These are phyloP conservation scores for Sporopachydermia quercuum DNA, from an alignment of 805 yeast genomes.

Conservation along the genomic window DNA sequence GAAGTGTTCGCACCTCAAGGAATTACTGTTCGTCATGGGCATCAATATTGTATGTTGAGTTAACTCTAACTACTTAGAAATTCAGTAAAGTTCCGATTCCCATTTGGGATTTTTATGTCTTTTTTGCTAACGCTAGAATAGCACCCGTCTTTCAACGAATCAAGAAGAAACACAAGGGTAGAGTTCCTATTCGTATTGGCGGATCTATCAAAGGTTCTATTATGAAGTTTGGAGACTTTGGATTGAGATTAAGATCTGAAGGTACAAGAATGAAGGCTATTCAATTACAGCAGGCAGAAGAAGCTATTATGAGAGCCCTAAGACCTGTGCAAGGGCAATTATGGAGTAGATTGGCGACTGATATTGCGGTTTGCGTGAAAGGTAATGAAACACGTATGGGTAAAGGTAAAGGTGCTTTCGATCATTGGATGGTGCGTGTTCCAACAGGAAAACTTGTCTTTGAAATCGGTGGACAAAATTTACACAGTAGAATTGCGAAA, in stretches of 20 bases:
- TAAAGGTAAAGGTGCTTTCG: conserved; percentile 96
- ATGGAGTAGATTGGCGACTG: conserved; percentile 69
- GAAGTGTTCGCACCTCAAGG: background rate
- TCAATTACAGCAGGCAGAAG: conserved; percentile 85
- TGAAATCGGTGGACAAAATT: conserved; percentile 58
- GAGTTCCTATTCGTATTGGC: conserved; percentile 89
- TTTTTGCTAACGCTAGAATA: too few relatives aligned
- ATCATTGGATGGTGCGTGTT: conserved; percentile 92
- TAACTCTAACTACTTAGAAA: too few relatives aligned
- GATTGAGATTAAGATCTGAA: conserved; percentile 76
- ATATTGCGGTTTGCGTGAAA: conserved; percentile 83
- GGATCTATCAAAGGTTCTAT: conserved; percentile 86
- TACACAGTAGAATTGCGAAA: conserved; percentile 81
- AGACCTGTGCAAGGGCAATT: conserved; percentile 60
- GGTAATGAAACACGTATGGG: conserved; percentile 99
- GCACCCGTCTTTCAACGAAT: conserved; percentile 62
- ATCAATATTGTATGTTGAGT: background rate
- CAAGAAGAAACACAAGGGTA: conserved; percentile 79
- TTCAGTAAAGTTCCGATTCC: too few relatives aligned
- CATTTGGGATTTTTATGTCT: too few relatives aligned
- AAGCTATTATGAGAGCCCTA: conserved; percentile 67
- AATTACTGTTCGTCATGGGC: background rate
- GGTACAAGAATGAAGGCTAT: conserved; percentile 78
- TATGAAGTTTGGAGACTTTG: conserved; percentile 68
- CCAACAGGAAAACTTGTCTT: conserved; percentile 90